phyloP scores from a whole-genome alignment of 139 green algal genomes.

The Chlorokybus atmophyticus region DNA sequence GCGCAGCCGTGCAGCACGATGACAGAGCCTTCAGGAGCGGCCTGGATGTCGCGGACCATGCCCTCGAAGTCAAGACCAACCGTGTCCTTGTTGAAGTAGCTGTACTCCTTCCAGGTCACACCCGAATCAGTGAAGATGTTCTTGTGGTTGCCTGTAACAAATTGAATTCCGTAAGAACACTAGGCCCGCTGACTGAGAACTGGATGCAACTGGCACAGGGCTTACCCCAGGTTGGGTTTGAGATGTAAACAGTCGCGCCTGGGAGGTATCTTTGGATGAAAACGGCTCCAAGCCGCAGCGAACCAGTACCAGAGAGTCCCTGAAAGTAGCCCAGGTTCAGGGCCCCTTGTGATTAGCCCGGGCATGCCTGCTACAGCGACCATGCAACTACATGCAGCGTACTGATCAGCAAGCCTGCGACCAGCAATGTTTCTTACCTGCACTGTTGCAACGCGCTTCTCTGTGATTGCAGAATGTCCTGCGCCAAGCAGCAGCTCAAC shows the following conservation, averaged over 20 bases:
- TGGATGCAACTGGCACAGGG: no score
- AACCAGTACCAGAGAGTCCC: slow-evolving; percentile 83
- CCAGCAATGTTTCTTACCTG: no score
- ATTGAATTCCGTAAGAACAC: no score
- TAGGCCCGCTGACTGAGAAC: no score
- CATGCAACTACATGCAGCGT: no score
- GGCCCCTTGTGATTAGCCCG: no score
- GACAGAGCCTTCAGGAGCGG: slow-evolving; percentile 72
- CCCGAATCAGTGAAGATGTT: slow-evolving; percentile 87
- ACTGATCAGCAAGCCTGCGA: no score
- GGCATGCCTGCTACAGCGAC: no score
- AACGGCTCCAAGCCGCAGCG: slow-evolving; percentile 63
- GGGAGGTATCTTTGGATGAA: slow-evolving; percentile 78
- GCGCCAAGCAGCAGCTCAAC: slow-evolving; percentile 70
- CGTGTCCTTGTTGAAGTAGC: slow-evolving; percentile 88
- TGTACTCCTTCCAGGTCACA: slow-evolving; percentile 78
- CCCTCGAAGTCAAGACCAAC: slow-evolving; percentile 89
- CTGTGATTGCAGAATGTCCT: slow-evolving; percentile 33
- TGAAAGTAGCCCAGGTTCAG: no score
- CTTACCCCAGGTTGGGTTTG: slow-evolving; percentile 74
- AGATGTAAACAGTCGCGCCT: slow-evolving; percentile 55
- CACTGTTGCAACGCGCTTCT: no score
- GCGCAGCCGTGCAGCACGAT: slow-evolving; percentile 92
- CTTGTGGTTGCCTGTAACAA: slow-evolving; percentile 70
- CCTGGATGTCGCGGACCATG: slow-evolving; percentile 75